Base-by-base conservation (phyloP, 495 filamentous ascomycete species). In the Echria macrotheca region DNA sequence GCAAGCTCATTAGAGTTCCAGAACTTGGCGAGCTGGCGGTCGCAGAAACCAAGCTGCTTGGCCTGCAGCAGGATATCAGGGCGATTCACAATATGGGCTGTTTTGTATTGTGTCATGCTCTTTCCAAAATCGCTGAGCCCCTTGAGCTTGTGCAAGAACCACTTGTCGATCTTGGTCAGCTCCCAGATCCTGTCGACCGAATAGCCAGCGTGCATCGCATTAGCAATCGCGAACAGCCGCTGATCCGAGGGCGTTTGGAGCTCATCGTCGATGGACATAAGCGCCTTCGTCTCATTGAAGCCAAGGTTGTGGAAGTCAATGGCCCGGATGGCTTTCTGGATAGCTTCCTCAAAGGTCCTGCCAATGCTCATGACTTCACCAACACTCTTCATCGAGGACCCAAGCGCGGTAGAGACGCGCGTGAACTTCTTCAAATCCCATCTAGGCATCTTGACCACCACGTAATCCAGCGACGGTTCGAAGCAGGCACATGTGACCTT, bases 401-500 rank as follows among this genome's bases (percentile, higher is more conserved):
- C 89, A 5, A 98, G 83, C 68, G 90, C 82, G 3, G 89, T 96
- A 6, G 91, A 96, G 15, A 97, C 93, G 47, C 93, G 84, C 22
- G 86, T 91, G 70, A 98, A 98, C 69, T 98, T 98, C 76, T 97
- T 97, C 53, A 98, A 68, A 70, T 98, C 93, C 93, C 93, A 98
- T 51, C 93, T 80, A 15, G 93, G 93, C 69, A 98, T 98, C 77
- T 98, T 98, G 47, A 98, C 93, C 19, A 97, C 93, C 38, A 96
- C 91, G 65, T 98, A 98, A 65, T 98, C 93, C 0, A 98, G 77
- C 2, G 93, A 98, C n/a, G 93, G 93, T 65, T 98, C 93, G 69
- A 98, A 98, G 76, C 93, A 98, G 42, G 91, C 93, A 53, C 89
- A 95, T 22, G 93, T 98, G 29, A 87, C 85, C 71, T 95, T 93